A percentile compares a stretch with the other conserved stretches of the same genome.
These are phyloP conservation scores for Trichoderma semiorbis DNA, from an alignment of 2,329 filamentous ascomycete species.

Conservation along the genomic window DNA sequence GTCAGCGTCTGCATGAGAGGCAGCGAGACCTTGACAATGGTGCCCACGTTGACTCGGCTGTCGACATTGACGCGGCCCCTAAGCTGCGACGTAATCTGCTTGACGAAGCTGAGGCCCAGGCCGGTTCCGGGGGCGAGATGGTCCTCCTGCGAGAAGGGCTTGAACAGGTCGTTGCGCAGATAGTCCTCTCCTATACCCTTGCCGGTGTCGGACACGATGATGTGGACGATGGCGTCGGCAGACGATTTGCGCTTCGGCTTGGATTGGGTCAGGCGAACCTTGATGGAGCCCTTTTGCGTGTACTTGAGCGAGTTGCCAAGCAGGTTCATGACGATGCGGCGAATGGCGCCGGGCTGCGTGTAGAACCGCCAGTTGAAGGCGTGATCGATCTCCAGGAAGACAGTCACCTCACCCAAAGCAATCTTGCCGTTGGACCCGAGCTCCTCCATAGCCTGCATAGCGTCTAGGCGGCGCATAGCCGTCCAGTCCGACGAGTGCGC, in stretches of 20 bases:
- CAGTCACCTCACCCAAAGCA: slow-evolving; percentile 25
- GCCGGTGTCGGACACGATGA: slow-evolving; percentile 61
- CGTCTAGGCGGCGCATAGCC: slow-evolving; percentile 26
- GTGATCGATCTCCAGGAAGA: slow-evolving; percentile 40
- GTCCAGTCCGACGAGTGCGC: slow-evolving; percentile 15
- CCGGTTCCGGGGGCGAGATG: slow-evolving; percentile 58
- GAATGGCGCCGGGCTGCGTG: slow-evolving; percentile 49
- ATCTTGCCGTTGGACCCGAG: slow-evolving; percentile 15
- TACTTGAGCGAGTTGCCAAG: slow-evolving; percentile 63
- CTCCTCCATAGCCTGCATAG: slow-evolving; percentile 42
- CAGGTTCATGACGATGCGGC: slow-evolving; percentile 60
- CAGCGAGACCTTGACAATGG: slow-evolving; percentile 34
- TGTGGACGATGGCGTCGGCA: slow-evolving; percentile 23
- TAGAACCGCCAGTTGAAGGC: slow-evolving; percentile 49
- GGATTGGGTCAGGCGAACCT: slow-evolving; percentile 28
- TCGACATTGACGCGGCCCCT: slow-evolving; percentile 57
- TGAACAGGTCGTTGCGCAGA: slow-evolving; percentile 57
- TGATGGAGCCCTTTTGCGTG: slow-evolving; percentile 39
- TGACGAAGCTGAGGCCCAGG: slow-evolving; percentile 63
- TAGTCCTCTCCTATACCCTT: slow-evolving; percentile 63
- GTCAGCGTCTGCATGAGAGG: slow-evolving; percentile 24
- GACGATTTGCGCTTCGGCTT: neutral
- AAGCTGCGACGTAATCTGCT: slow-evolving; percentile 55
- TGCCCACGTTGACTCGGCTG: slow-evolving; percentile 39
- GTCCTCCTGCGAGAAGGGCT: slow-evolving; percentile 63